Evolutionary conservation across 75 land plant genomes (phyloP).

Genomic region (Larix kaempferi): DNA sequence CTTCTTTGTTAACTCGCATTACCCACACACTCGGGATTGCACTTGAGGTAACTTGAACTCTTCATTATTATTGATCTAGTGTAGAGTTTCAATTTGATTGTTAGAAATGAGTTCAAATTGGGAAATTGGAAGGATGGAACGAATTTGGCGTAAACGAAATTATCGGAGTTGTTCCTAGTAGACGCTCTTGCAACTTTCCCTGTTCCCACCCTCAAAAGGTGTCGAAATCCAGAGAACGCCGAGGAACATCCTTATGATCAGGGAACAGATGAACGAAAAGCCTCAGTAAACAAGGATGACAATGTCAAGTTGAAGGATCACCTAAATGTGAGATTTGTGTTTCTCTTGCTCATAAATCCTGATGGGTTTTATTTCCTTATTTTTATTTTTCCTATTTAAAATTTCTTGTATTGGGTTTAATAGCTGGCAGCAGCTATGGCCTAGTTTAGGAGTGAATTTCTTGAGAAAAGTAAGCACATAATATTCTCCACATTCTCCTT

Average conservation of each 20-base stretch:
- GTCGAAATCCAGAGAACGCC: too few relatives aligned
- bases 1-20: slow-evolving; percentile 65
- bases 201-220: neutral
- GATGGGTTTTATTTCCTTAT: neutral
- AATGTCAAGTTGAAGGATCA: neutral
- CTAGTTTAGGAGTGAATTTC: too few relatives aligned
- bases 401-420: neutral
- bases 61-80: neutral
- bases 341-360: neutral
- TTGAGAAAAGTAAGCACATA: too few relatives aligned
- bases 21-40: slow-evolving; percentile 50
- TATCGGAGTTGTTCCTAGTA: neutral
- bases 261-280: neutral
- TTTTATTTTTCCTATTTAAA: neutral
- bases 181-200: neutral
- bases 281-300: too few relatives aligned
- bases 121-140: slow-evolving; percentile 10
- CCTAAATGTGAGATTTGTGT: neutral
- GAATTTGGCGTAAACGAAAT: neutral
- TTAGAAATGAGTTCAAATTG: neutral
- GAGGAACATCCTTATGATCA: neutral
- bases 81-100: neutral
- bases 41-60: slow-evolving; percentile 35
- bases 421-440: slow-evolving; percentile 91
- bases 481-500: too few relatives aligned